These are phyloP conservation scores for Ustilago shanxiensis DNA, from an alignment of 1,284 basidiomycete genomes.

Conservation along the genomic window DNA sequence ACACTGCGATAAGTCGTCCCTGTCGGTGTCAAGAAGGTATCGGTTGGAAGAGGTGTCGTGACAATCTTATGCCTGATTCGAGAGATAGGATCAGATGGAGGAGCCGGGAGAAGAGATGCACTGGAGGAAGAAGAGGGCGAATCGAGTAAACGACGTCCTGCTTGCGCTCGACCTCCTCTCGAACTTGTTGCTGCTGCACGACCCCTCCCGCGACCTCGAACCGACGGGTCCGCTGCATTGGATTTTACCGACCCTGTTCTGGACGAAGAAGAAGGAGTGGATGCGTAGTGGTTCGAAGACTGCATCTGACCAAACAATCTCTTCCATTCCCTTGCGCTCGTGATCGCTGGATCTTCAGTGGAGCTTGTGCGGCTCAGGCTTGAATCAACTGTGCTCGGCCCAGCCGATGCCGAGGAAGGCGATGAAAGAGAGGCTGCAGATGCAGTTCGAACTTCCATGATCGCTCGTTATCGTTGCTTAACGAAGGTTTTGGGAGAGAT, in stretches of 20 bases:
- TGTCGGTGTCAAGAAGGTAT: constrained; percentile 24
- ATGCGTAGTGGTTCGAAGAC: neutral
- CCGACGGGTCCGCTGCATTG: neutral
- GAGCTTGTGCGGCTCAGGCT: constrained; percentile 17
- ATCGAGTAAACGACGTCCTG: constrained; percentile 14
- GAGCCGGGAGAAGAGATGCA: constrained; percentile 6
- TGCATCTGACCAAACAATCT: constrained; percentile 30
- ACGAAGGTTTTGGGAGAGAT: neutral
- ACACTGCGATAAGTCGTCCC: constrained; percentile 41
- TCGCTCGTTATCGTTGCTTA: neutral
- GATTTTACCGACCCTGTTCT: neutral
- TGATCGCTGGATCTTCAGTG: constrained; percentile 15
- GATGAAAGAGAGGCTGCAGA: neutral
- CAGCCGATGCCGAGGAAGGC: constrained; percentile 6
- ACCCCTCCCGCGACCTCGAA: constrained; percentile 10
- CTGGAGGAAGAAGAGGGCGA: constrained; percentile 10
- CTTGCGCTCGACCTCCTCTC: constrained; percentile 1
- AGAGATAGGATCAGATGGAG: constrained; percentile 23
- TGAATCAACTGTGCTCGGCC: constrained; percentile 21
- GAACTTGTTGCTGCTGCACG: neutral
- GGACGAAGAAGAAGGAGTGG: constrained; percentile 4
- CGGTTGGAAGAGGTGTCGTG: constrained; percentile 39
- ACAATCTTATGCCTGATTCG: constrained; percentile 43
- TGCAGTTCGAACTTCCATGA: constrained; percentile 3
- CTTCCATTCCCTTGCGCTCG: constrained; percentile 34